A percentile compares a stretch with the other conserved stretches of the same genome.
Conservation (phyloP, 768 basidiomycete genomes). For the Tubosaeta brunneosetosa region DNA sequence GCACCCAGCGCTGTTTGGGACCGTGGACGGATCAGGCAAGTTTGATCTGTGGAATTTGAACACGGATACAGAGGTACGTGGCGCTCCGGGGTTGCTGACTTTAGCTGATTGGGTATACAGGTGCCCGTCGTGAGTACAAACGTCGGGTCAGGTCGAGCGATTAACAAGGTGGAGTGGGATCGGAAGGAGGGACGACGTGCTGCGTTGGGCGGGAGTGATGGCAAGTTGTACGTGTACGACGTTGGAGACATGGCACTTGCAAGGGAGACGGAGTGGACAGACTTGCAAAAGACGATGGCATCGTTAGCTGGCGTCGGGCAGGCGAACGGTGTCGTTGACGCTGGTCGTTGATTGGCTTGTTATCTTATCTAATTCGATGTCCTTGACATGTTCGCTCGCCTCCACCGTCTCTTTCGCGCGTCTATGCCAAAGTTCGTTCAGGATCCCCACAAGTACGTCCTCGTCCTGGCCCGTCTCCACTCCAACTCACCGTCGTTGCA, state of each 20-base stretch:
- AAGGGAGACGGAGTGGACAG: conserved; percentile 89
- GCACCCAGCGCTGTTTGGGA: conserved; percentile 91
- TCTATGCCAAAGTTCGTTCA: conserved; percentile 25
- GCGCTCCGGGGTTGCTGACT: not conserved
- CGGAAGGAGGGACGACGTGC: conserved; percentile 86
- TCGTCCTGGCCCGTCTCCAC: not conserved
- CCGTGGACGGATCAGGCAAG: conserved; percentile 90
- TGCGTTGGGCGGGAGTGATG: conserved; percentile 89
- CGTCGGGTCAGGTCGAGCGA: conserved; percentile 73
- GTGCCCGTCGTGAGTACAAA: conserved; percentile 87
- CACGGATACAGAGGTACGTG: conserved; percentile 86
- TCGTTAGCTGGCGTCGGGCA: conserved; percentile 56
- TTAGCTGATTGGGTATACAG: conserved; percentile 37
- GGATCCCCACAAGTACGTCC: conserved; percentile 48
- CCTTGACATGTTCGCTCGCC: not conserved
- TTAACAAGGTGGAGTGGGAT: conserved; percentile 97
- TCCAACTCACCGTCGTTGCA: conserved; percentile 22
- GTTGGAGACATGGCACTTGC: conserved; percentile 88
- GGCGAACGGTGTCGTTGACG: conserved; percentile 32
- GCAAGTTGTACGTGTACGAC: conserved; percentile 90
- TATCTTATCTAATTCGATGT: conserved; percentile 2
- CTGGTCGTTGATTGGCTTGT: conserved; percentile 28
- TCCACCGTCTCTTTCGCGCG: not conserved
- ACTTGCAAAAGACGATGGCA: conserved; percentile 82
- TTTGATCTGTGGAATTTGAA: conserved; percentile 99